These are phyloP conservation scores for Glycyrrhiza uralensis DNA, from an alignment of 306 rosid species.

Conservation along the genomic window DNA sequence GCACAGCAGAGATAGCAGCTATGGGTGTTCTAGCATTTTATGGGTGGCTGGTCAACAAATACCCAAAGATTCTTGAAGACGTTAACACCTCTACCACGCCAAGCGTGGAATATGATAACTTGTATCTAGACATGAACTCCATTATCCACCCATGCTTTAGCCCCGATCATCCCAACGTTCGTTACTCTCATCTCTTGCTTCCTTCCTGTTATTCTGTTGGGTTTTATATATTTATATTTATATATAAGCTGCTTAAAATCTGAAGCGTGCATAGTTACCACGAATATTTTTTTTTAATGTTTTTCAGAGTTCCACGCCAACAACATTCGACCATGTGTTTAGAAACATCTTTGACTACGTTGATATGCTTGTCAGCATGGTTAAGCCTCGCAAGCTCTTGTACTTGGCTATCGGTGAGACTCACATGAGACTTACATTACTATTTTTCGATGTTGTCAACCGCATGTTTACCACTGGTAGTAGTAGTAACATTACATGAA, in stretches of 20 bases:
- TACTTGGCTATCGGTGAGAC: conserved; percentile 48
- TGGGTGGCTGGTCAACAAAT: conserved; percentile 41
- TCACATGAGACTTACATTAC: background rate
- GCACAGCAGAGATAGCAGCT: no score
- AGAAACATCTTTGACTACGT: conserved; percentile 35
- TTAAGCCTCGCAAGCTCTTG: conserved; percentile 37
- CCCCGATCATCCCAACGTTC: conserved; percentile 22
- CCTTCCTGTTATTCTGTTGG: background rate
- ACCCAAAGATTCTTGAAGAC: conserved; percentile 27
- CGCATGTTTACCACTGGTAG: background rate
- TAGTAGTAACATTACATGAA: background rate
- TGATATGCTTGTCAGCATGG: conserved; percentile 33
- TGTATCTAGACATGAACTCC: conserved; percentile 53
- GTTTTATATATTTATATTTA: background rate
- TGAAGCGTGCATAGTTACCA: no score
- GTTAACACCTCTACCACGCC: background rate
- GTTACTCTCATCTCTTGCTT: background rate
- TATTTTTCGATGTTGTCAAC: no score
- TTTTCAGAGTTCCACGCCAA: conserved; percentile 15
- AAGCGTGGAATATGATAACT: conserved; percentile 41
- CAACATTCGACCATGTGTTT: conserved; percentile 39
- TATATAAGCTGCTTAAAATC: background rate
- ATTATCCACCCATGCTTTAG: conserved; percentile 56
- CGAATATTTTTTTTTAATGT: background rate
- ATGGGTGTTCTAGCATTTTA: conserved; percentile 58